A percentile compares a stretch with the other conserved stretches of the same genome.
Conservation (phyloP, 1,284 basidiomycete genomes). For the Hemileia vastatrix region DNA sequence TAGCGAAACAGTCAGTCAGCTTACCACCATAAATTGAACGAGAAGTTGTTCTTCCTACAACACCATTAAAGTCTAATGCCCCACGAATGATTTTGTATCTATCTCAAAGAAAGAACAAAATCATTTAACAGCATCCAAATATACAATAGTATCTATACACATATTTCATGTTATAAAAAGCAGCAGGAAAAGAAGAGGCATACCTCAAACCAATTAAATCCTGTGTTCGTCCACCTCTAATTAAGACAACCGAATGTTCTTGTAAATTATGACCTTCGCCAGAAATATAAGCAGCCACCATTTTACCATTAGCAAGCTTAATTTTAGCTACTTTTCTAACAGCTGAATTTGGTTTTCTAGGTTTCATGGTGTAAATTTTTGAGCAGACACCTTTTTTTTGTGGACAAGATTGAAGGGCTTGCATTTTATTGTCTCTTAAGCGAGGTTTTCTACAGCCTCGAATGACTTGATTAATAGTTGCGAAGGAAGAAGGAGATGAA, state of each 20-base stretch:
- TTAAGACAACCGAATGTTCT: conserved; percentile 89
- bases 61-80: conserved; percentile 80
- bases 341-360: conserved; percentile 98
- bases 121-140: too few species aligned
- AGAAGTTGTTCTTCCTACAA: conserved; percentile 68
- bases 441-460: conserved; percentile 34
- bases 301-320: conserved; percentile 81
- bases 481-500: too few species aligned
- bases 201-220: conserved; percentile 94
- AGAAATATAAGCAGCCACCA: conserved; percentile 85
- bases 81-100: conserved; percentile 95
- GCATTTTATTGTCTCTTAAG: conserved; percentile 55
- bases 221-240: conserved; percentile 88
- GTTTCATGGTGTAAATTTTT: conserved; percentile 71
- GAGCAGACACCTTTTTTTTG: conserved; percentile 85
- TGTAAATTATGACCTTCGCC: conserved; percentile 98
- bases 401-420: conserved; percentile 64
- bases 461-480: conserved; percentile 75
- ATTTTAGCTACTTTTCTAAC: conserved; percentile 94
- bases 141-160: too few species aligned
- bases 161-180: too few species aligned
- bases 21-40: conserved; percentile 89
- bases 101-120: background rate
- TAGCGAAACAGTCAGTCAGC: too few species aligned
- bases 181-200: too few species aligned